Base-by-base conservation (phyloP, 805 yeast species). In the Zygotorulaspora florentina region DNA sequence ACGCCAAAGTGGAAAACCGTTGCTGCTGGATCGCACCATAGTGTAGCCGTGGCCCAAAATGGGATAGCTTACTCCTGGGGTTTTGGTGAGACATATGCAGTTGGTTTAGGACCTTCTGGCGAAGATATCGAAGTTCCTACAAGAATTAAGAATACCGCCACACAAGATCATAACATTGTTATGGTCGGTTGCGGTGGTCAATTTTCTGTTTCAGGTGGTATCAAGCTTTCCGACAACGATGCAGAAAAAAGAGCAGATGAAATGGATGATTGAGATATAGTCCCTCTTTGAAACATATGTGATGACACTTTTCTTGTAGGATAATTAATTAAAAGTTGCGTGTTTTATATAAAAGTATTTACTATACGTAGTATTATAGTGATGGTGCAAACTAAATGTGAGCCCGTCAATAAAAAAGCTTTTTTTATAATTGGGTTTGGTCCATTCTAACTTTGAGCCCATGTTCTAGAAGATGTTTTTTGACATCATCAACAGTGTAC, bases 1-100 rank as follows among this genome's bases (percentile, higher is more conserved):
- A 71, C 80, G 35, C 87, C 89, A 39, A 72, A 73, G 49, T 68
- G 80, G 58, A 77, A 75, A 55, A 61, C 66, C 23, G 72, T 91
- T 36, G 84, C 95, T 6, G 80, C 84, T 30, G 99, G 99, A 1
- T 83, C 96, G 1, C 98, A 93, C 58, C 99, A 93, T 64, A 85
- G 95, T 2, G 69, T 93, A 45, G 97, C 96, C 1, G 75, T 90
- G 4, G 80, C 95, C 2, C 77, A 73, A 17, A 88, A 87, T 56
- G 99, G 99, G 11, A 70, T 86, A 42, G 86, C 81, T 1, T 93
- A 81, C 70, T 79, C 97, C 1, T 93, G 99, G 99, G 99, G 99
- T 1, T 93, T 90, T 63, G 97, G 95, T 37, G 98, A 91, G 55
- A 90, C 96, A 1, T 93, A 88, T 67, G 99, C 96, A 15, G 83